These are phyloP conservation scores for Colletotrichum tofieldiae DNA, from an alignment of 2,329 filamentous ascomycete genomes.

Conservation along the genomic window DNA sequence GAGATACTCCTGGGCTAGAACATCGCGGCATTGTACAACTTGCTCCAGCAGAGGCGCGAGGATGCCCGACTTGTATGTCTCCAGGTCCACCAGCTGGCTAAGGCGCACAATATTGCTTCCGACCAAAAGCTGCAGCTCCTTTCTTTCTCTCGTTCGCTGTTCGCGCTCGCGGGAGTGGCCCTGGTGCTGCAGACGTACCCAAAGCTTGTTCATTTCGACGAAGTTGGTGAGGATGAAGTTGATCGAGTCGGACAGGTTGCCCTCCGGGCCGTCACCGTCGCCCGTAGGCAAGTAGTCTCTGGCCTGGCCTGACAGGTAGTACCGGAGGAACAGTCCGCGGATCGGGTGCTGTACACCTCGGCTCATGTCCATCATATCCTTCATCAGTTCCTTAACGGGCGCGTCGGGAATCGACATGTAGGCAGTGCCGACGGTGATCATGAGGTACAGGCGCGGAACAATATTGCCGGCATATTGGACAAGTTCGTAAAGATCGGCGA, in stretches of 20 bases:
- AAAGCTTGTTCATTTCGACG: conserved; percentile 99
- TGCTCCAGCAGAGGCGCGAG: conserved; percentile 92
- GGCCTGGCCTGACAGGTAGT: conserved; percentile 96
- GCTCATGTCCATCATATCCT: conserved; percentile 99
- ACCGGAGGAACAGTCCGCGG: conserved; percentile 93
- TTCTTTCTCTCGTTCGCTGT: conserved; percentile 92
- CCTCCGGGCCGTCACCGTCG: conserved; percentile 90
- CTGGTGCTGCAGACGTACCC: conserved; percentile 97
- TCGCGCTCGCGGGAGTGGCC: conserved; percentile 96
- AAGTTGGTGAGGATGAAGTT: conserved; percentile 99
- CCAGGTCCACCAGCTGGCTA: conserved; percentile 95
- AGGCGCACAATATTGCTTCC: conserved; percentile 96
- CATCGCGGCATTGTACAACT: conserved; percentile 97
- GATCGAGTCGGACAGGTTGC: conserved; percentile 96
- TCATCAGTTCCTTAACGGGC: conserved; percentile 99
- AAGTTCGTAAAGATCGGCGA: conserved; percentile 97
- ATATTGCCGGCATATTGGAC: conserved; percentile 99
- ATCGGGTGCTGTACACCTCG: conserved; percentile 97
- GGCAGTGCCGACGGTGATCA: conserved; percentile 99
- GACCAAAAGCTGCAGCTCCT: conserved; percentile 94
- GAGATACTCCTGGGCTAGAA: conserved; percentile 96
- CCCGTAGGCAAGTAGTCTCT: conserved; percentile 88
- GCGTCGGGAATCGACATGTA: conserved; percentile 99
- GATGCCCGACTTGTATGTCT: conserved; percentile 93
- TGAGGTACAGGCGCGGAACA: conserved; percentile 94